Conservation (phyloP, 129 eudicot genomes). For the Calendula officinalis region DNA sequence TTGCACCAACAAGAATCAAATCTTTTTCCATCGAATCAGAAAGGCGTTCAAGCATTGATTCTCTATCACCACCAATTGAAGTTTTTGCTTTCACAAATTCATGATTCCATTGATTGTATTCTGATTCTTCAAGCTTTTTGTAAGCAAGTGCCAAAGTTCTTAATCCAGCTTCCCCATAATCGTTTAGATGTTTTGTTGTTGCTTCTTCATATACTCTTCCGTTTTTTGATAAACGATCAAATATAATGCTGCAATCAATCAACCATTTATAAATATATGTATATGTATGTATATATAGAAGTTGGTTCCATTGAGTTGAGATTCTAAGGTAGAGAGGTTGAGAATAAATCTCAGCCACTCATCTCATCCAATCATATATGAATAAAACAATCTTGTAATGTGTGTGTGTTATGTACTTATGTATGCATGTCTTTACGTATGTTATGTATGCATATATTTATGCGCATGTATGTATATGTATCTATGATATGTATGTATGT, state of each 20-base stretch:
- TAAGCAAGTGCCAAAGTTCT: constrained; percentile 93
- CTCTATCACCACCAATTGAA: constrained; percentile 85
- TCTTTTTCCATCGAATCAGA: constrained; percentile 88
- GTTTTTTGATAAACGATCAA: constrained; percentile 74
- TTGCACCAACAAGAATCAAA: constrained; percentile 91
- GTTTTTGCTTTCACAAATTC: constrained; percentile 87
- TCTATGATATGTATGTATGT: no score
- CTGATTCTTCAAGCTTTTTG: constrained; percentile 66
- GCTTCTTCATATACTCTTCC: constrained; percentile 71
- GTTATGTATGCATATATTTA: no score
- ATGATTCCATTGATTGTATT: constrained; percentile 75
- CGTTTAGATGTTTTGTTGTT: constrained; percentile 84
- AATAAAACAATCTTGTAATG: no score
- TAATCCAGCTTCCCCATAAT: constrained; percentile 90
- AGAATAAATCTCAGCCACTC: no score
- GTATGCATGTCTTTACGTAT: no score
- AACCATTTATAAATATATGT: background rate
- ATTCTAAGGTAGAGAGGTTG: no score
- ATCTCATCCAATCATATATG: no score
- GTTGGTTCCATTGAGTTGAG: no score
- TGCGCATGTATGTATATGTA: no score
- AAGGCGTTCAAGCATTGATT: constrained; percentile 66
- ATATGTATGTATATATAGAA: background rate
- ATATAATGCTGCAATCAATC: constrained; percentile 63
- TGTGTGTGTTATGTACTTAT: no score